Base-by-base conservation (phyloP, 768 basidiomycete genomes). In the Fomitopsis pulvina region DNA sequence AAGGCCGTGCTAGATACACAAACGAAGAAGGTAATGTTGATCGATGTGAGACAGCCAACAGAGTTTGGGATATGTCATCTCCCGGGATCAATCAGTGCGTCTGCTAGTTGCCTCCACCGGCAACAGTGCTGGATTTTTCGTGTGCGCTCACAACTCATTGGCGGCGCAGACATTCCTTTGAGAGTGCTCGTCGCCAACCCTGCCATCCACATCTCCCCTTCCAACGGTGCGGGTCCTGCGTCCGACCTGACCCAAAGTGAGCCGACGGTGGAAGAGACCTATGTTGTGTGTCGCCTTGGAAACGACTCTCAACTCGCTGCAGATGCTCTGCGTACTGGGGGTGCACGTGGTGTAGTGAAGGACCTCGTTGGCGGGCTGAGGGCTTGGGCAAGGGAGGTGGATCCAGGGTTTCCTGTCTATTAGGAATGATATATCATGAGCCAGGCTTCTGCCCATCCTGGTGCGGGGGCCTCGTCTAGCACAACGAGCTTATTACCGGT, bases 281-380 rank as follows among this genome's bases (percentile, higher is more conserved):
- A 81, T 52, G 69, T 96, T 16, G 66, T 96, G 24, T 98, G 94
- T 66, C 77, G 91, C 26, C 71, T 92, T 20, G 94, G 95, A 4
- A 98, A 97, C 60, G 95, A 97, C 64, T 95, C 92, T 1, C 89
- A 92, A 63, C 77, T 90, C 18, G 95, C 93, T 26, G 92, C 82
- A 0, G 72, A 81, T 29, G 81, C 82, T 4, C 60, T 91, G 18
- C 65, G 76, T 49, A 60, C 59, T 16, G 69, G 67, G 7, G 58
- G 61, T 42, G 58, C 53, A 20, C 64, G 45, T 2, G 52, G 61
- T 4, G 57, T 69, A 29, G 69, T 87, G 16, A 78, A 71, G 58
- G 87, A 95, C 65, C 73, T 94, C 3, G 70, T 88, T 7, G 93
- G 94, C 20, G 94, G 94, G 1, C 67, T 96, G 43, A 68, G 74